Percentiles rank a stretch among this genome's conserved stretches.
Conservation (phyloP, 2,329 filamentous ascomycete species). For the Sphaerostilbella broomeana region DNA sequence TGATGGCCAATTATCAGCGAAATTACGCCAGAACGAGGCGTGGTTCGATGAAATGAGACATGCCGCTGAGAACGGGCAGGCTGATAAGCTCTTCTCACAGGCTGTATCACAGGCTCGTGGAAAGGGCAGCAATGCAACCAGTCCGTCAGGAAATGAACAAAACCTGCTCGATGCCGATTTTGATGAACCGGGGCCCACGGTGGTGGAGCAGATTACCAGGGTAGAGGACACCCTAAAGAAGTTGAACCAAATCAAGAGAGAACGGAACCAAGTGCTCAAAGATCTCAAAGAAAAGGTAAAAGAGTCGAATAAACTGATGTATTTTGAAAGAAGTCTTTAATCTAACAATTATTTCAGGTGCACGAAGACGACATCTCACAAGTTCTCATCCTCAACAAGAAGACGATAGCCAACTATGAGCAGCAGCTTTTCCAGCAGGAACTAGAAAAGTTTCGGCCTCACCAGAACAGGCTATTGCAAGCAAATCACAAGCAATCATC, state of each 20-base stretch:
- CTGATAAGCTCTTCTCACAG: slow-evolving; percentile 81
- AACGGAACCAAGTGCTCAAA: slow-evolving; percentile 85
- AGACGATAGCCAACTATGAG: slow-evolving; percentile 88
- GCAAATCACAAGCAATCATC: slow-evolving; percentile 93
- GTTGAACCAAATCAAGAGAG: slow-evolving; percentile 84
- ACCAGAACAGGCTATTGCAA: slow-evolving; percentile 85
- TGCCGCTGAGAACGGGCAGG: slow-evolving; percentile 78
- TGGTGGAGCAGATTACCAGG: slow-evolving; percentile 79
- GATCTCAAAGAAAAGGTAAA: slow-evolving; percentile 95
- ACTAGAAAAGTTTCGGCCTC: slow-evolving; percentile 92
- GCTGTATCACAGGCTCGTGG: slow-evolving; percentile 74
- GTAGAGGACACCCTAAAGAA: slow-evolving; percentile 91
- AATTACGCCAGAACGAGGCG: slow-evolving; percentile 75
- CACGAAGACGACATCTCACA: slow-evolving; percentile 97
- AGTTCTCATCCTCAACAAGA: slow-evolving; percentile 95
- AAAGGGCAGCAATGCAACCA: slow-evolving; percentile 54
- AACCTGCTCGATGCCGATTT: slow-evolving; percentile 91
- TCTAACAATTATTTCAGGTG: slow-evolving; percentile 47
- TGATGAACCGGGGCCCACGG: slow-evolving; percentile 69
- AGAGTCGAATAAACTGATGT: neutral
- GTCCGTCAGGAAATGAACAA: slow-evolving; percentile 57
- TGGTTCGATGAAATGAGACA: slow-evolving; percentile 95
- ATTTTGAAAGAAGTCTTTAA: neutral
- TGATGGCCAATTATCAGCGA: slow-evolving; percentile 75
- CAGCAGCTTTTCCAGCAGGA: slow-evolving; percentile 89